Evolutionary conservation across 768 basidiomycete species (phyloP).

Genomic region (Naganishia vishniacii): DNA sequence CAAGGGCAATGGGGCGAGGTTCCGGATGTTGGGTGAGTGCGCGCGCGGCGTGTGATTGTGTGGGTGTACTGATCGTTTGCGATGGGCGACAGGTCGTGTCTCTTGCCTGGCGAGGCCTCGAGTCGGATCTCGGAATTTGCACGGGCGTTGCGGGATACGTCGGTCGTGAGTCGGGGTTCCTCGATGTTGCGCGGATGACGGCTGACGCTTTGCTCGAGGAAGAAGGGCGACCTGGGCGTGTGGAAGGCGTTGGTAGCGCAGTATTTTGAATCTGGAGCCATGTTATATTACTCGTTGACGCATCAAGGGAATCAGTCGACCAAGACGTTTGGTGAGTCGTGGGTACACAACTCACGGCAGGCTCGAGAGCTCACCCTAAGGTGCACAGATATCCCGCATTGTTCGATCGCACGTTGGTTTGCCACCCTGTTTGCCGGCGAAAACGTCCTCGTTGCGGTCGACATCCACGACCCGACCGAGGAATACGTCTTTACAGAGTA

Average conservation of each 20-base stretch:
- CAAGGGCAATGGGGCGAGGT: not conserved
- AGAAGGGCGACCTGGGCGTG: not conserved
- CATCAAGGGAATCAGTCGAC: conserved; percentile 17
- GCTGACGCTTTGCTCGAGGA: not conserved
- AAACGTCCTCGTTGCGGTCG: conserved; percentile 1
- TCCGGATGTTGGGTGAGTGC: conserved; percentile 10
- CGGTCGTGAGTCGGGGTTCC: not conserved
- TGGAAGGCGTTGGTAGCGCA: not conserved
- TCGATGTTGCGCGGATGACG: not conserved
- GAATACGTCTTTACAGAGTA: conserved; percentile 15
- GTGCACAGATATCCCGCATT: conserved; percentile 11
- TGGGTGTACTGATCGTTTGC: not conserved
- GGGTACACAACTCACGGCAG: no score
- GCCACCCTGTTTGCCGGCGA: not conserved
- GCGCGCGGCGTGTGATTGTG: not conserved
- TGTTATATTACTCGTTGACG: conserved; percentile 8
- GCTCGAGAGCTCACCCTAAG: no score
- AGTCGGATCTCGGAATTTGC: not conserved
- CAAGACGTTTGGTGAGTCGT: conserved; percentile 9
- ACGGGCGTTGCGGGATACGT: not conserved
- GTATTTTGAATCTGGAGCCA: not conserved
- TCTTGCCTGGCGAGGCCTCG: conserved; percentile 6
- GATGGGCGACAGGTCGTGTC: conserved; percentile 4
- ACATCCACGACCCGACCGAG: conserved; percentile 6
- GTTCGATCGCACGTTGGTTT: conserved; percentile 8